phyloP scores from a whole-genome alignment of 805 yeast genomes.

The Metschnikowia lochheadii region DNA sequence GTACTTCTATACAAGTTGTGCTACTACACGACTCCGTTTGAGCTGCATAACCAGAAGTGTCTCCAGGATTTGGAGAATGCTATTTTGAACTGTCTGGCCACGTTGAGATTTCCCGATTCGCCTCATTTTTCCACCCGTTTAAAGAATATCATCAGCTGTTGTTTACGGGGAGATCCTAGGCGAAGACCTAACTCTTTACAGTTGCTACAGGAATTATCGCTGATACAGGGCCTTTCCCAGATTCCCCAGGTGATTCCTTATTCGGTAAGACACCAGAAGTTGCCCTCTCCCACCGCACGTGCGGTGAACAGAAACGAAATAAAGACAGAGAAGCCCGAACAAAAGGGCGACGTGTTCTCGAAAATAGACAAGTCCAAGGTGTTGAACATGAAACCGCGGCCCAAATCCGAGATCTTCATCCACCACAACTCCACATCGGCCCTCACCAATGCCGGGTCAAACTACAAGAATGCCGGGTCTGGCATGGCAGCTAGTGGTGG shows the following conservation, averaged over 20 bases:
- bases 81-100: conserved; percentile 53
- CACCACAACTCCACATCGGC: neutral
- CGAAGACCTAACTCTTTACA: conserved; percentile 73
- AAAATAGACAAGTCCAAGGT: conserved; percentile 38
- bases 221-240: conserved; percentile 48
- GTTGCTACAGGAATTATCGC: conserved; percentile 61
- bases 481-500: neutral
- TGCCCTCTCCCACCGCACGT: neutral
- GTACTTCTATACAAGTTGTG: conserved; percentile 72
- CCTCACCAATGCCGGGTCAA: neutral
- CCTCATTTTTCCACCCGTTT: conserved; percentile 54
- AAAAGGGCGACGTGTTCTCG: conserved; percentile 38
- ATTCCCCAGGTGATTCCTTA: conserved; percentile 40
- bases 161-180: conserved; percentile 62
- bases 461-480: neutral
- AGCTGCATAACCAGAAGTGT: conserved; percentile 38
- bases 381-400: conserved; percentile 14
- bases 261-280: conserved; percentile 22
- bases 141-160: conserved; percentile 58
- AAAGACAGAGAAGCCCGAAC: neutral
- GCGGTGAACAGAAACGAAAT: neutral
- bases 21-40: conserved; percentile 82
- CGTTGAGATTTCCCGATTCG: conserved; percentile 39
- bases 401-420: conserved; percentile 13
- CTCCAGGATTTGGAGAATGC: conserved; percentile 50